These are phyloP conservation scores for Auxenochlorella protothecoides DNA, from an alignment of 139 green algal genomes.

Conservation along the genomic window DNA sequence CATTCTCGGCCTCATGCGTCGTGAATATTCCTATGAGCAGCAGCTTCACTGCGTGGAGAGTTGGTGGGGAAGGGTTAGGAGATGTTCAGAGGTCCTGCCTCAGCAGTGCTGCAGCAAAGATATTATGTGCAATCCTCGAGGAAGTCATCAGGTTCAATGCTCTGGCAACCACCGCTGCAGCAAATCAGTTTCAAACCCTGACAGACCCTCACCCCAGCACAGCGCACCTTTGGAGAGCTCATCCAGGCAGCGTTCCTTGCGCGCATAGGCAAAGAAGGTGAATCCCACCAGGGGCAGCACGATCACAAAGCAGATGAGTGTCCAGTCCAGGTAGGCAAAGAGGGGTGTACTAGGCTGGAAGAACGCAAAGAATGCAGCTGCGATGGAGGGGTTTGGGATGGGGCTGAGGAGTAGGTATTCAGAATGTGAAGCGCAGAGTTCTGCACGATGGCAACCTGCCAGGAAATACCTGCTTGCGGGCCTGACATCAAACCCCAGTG, in stretches of 20 bases:
- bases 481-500: neutral
- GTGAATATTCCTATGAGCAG: too few relatives aligned
- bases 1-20: too few relatives aligned
- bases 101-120: too few relatives aligned
- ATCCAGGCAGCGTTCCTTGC: constrained; percentile 25
- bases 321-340: constrained; percentile 24
- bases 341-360: constrained; percentile 2
- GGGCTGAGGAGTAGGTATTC: neutral
- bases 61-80: neutral
- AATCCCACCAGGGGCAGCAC: constrained; percentile 29
- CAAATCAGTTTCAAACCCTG: neutral
- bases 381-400: neutral
- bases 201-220: neutral
- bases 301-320: constrained; percentile 23
- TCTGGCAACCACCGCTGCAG: too few relatives aligned
- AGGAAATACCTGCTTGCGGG: neutral
- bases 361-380: constrained; percentile 38
- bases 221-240: constrained; percentile 24
- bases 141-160: too few relatives aligned
- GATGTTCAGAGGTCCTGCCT: too few relatives aligned
- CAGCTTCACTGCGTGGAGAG: neutral
- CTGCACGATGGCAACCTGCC: neutral
- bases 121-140: too few relatives aligned
- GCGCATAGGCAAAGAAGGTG: constrained; percentile 24
- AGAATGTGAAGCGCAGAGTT: neutral